phyloP scores from a whole-genome alignment of 305 asterid genomes.

The Ilex paraguariensis region DNA sequence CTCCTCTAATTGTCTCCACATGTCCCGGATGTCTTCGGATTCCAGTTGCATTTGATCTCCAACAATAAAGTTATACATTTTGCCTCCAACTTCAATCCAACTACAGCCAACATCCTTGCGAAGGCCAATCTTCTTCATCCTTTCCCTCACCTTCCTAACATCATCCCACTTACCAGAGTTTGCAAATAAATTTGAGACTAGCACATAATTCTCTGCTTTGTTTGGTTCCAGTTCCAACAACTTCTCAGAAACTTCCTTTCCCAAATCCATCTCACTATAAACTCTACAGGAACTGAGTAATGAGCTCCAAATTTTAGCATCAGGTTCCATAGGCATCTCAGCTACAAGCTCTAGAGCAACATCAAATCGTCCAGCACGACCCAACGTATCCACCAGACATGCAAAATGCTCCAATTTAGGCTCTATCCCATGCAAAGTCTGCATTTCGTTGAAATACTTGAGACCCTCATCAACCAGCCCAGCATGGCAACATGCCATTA shows the following conservation, averaged over 20 bases:
- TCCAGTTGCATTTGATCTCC: constrained; percentile 15
- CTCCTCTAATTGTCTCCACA: constrained; percentile 11
- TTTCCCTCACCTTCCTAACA: constrained; percentile 19
- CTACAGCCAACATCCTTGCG: constrained; percentile 27
- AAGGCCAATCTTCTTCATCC: constrained; percentile 18
- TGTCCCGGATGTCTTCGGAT: constrained; percentile 5
- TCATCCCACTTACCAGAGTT: constrained; percentile 23
- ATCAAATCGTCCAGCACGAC: constrained; percentile 26
- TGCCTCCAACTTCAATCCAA: constrained; percentile 30
- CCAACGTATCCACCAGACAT: constrained; percentile 29
- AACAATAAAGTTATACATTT: constrained; percentile 15
- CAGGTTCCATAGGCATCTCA: constrained; percentile 26
- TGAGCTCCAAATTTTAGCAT: constrained; percentile 25
- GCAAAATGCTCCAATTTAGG: constrained; percentile 30
- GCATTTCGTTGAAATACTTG: constrained; percentile 24
- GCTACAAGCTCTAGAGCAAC: constrained; percentile 22
- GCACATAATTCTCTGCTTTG: constrained; percentile 25
- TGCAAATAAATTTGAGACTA: constrained; percentile 28
- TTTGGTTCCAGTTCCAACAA: constrained; percentile 22
- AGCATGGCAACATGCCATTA: constrained; percentile 29
- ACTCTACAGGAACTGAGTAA: constrained; percentile 23
- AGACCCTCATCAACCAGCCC: constrained; percentile 27
- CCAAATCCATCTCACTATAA: constrained; percentile 16
- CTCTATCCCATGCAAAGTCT: constrained; percentile 14
- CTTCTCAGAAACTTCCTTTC: constrained; percentile 20